Evolutionary conservation across 768 basidiomycete species (phyloP).

Genomic region (Russula emetica): DNA sequence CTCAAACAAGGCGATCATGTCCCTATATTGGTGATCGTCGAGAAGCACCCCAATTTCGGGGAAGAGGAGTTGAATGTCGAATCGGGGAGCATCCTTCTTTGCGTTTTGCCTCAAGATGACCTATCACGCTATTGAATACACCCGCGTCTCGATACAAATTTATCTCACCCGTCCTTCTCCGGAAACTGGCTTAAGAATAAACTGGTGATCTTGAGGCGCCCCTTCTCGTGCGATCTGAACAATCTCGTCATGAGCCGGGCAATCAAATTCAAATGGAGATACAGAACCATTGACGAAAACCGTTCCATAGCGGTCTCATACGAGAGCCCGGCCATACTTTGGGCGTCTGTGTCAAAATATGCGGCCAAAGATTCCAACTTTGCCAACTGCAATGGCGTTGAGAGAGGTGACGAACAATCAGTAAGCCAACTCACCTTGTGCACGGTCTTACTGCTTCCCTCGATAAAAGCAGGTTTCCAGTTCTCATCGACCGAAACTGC

Average conservation of each 20-base stretch:
- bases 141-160: conserved; percentile 7
- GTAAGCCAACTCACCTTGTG: conserved; percentile 65
- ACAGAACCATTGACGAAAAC: conserved; percentile 66
- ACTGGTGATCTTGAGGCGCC: conserved; percentile 66
- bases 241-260: conserved; percentile 5
- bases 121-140: conserved; percentile 39
- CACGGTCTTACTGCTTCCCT: conserved; percentile 78
- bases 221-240: conserved; percentile 50
- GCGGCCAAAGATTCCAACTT: conserved; percentile 81
- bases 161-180: conserved; percentile 80
- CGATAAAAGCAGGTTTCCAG: conserved; percentile 91
- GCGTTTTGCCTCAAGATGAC: conserved; percentile 78
- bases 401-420: background rate
- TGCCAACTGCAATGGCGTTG: conserved; percentile 54
- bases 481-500: conserved; percentile 83
- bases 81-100: conserved; percentile 70
- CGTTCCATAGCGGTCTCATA: conserved; percentile 61
- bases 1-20: conserved; percentile 87
- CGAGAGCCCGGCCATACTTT: conserved; percentile 66
- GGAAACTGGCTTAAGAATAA: conserved; percentile 91
- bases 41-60: conserved; percentile 90
- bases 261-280: background rate
- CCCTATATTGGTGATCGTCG: conserved; percentile 92
- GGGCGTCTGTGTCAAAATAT: conserved; percentile 93
- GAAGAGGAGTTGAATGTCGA: conserved; percentile 83